Conservation (phyloP, 805 yeast species). For the Nakazawaea ambrosiae region DNA sequence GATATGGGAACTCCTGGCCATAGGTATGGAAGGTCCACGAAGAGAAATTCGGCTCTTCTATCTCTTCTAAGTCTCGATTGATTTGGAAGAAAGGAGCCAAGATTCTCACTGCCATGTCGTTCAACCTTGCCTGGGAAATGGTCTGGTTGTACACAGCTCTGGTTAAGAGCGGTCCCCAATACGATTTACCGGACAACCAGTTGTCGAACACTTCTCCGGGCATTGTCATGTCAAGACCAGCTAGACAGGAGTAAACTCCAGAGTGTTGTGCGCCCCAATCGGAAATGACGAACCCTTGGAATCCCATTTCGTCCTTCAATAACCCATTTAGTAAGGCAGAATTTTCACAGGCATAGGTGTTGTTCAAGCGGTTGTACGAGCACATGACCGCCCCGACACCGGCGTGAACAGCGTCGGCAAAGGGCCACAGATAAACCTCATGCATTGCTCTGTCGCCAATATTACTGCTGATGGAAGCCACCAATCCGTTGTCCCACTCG, state of each 20-base stretch:
- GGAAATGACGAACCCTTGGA: conserved; percentile 55
- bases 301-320: conserved; percentile 53
- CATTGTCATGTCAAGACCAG: conserved; percentile 61
- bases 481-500: conserved; percentile 46
- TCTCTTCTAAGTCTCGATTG: conserved; percentile 31
- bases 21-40: conserved; percentile 53
- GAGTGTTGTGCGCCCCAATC: conserved; percentile 59
- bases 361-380: conserved; percentile 48
- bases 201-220: conserved; percentile 50
- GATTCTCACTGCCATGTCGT: conserved; percentile 55
- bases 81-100: conserved; percentile 47
- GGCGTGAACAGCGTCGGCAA: conserved; percentile 52
- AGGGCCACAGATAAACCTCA: conserved; percentile 57
- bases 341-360: conserved; percentile 53
- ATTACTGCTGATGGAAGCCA: conserved; percentile 40
- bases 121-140: conserved; percentile 41
- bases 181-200: conserved; percentile 46
- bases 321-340: conserved; percentile 45
- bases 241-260: conserved; percentile 46
- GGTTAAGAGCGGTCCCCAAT: conserved; percentile 53
- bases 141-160: conserved; percentile 49
- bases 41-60: conserved; percentile 42
- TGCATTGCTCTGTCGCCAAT: conserved; percentile 56
- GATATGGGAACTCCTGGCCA: conserved; percentile 48
- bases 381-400: conserved; percentile 57